Evolutionary conservation across 306 rosid species (phyloP).

Genomic region (Castanea sativa): DNA sequence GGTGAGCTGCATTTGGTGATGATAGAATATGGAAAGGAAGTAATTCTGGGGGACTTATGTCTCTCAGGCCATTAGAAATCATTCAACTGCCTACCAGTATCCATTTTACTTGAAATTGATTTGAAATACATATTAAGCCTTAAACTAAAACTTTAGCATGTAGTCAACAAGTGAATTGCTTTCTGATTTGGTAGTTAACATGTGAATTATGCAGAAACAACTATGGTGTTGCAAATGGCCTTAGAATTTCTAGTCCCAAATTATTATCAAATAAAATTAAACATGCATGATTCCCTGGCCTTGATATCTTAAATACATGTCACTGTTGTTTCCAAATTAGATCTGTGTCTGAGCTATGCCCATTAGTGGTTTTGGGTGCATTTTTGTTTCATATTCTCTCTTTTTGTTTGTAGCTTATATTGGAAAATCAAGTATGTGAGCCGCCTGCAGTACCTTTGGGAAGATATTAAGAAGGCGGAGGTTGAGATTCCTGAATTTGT

Average conservation of each 20-base stretch:
- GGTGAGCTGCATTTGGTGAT: background rate
- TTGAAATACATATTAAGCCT: background rate
- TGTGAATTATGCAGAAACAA: background rate
- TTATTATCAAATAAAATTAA: background rate
- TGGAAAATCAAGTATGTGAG: conserved; percentile 89
- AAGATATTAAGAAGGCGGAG: conserved; percentile 77
- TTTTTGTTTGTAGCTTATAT: conserved; percentile 54
- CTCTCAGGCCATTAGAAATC: background rate
- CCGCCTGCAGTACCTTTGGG: conserved; percentile 96
- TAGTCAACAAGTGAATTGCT: background rate
- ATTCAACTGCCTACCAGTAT: background rate
- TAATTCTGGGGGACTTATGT: background rate
- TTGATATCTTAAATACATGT: too few species aligned
- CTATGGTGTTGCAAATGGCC: background rate
- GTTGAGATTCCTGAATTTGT: conserved; percentile 85
- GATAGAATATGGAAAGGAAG: background rate
- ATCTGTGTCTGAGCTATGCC: background rate
- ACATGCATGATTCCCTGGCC: background rate
- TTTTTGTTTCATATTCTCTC: background rate
- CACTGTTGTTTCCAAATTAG: background rate
- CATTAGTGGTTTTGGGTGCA: background rate
- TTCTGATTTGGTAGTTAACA: background rate
- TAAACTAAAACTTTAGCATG: background rate
- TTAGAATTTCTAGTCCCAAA: background rate
- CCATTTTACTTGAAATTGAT: background rate